A percentile compares a stretch with the other conserved stretches of the same genome.
Evolutionary conservation across 768 basidiomycete genomes (phyloP).

Genomic region (Scleroderma citrinum): DNA sequence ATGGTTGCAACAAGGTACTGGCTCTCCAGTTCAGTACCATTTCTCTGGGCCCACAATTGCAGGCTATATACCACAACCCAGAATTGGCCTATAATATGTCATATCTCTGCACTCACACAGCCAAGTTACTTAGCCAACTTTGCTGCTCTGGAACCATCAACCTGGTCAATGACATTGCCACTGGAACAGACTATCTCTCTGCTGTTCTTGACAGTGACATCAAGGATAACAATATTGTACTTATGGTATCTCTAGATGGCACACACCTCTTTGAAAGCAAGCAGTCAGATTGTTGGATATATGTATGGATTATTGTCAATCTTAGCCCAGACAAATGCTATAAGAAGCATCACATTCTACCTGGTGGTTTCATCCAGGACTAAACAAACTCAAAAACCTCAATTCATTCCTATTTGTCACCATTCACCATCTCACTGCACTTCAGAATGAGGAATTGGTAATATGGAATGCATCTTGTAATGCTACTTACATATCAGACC

Average conservation of each 20-base stretch:
- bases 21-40: constrained; percentile 10
- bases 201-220: neutral
- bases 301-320: constrained; percentile 34
- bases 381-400: too few relatives aligned
- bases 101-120: constrained; percentile 3
- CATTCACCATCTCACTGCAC: too few relatives aligned
- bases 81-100: neutral
- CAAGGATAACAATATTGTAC: constrained; percentile 20
- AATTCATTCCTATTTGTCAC: too few relatives aligned
- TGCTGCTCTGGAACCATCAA: neutral
- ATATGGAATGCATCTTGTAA: too few relatives aligned
- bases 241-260: constrained; percentile 35
- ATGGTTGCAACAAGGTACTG: constrained; percentile 5
- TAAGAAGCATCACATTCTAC: too few relatives aligned
- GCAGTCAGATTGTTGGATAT: constrained; percentile 26
- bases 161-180: constrained; percentile 4
- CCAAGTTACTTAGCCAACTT: constrained; percentile 3
- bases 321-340: constrained; percentile 23
- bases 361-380: too few relatives aligned
- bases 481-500: too few relatives aligned
- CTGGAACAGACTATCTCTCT: neutral
- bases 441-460: too few relatives aligned
- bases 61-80: constrained; percentile 28
- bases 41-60: constrained; percentile 19
- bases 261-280: constrained; percentile 29